phyloP scores from a whole-genome alignment of 768 basidiomycete genomes.

The Cystofilobasidium capitatum region DNA sequence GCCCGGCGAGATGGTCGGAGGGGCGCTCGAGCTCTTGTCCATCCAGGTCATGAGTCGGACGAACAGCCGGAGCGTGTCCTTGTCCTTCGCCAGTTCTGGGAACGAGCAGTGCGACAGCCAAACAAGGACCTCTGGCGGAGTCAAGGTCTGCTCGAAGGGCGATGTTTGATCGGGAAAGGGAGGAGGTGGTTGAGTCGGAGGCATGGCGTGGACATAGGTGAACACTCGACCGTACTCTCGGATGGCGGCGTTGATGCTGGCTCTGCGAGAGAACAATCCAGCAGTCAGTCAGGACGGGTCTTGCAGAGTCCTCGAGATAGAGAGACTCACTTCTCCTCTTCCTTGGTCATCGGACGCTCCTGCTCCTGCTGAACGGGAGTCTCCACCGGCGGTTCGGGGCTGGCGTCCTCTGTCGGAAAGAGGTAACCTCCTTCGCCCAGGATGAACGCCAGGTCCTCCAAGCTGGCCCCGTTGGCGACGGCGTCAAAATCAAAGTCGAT shows the following conservation, averaged over 20 bases:
- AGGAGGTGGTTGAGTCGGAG: neutral
- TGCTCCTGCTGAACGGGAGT: neutral
- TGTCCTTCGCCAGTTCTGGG: constrained; percentile 18
- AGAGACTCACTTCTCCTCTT: constrained; percentile 9
- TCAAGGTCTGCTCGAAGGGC: constrained; percentile 5
- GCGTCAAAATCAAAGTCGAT: neutral
- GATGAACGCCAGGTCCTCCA: neutral
- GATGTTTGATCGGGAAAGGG: neutral
- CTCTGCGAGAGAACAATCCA: neutral
- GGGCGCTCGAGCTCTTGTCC: too few relatives aligned
- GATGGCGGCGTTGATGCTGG: constrained; percentile 1
- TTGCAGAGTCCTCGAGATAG: neutral
- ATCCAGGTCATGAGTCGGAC: constrained; percentile 17
- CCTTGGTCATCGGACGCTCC: neutral
- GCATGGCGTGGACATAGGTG: neutral
- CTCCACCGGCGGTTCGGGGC: neutral
- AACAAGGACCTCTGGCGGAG: constrained; percentile 24
- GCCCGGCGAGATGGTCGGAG: neutral
- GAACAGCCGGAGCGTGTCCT: constrained; percentile 14
- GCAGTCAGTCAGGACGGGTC: neutral
- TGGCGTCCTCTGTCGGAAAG: too few relatives aligned
- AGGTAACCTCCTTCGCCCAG: neutral
- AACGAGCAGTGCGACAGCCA: constrained; percentile 21
- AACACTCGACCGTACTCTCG: constrained; percentile 20
- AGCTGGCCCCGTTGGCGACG: neutral